Evolutionary conservation across 352 stramenopile genomes (phyloP).

Genomic region (Globisporangium spinosum): DNA sequence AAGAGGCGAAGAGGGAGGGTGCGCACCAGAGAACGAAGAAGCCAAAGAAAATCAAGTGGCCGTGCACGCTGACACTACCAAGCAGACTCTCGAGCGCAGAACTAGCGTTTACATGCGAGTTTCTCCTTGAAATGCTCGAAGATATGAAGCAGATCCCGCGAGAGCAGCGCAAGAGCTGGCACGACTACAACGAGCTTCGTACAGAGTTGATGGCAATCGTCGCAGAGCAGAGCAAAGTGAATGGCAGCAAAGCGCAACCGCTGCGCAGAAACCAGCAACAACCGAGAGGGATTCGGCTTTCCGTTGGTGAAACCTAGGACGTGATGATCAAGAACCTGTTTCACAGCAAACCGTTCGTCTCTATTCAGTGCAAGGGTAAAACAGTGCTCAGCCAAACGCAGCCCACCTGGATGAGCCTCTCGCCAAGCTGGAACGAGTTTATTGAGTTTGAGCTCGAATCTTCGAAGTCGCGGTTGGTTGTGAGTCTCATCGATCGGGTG

Average conservation of each 20-base stretch:
- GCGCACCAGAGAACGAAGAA: constrained; percentile 8
- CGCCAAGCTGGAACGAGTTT: constrained; percentile 58
- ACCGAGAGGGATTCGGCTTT: constrained; percentile 36
- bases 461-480: constrained; percentile 28
- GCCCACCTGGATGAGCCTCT: constrained; percentile 56
- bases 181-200: constrained; percentile 43
- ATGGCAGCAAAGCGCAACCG: background rate
- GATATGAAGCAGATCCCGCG: constrained; percentile 24
- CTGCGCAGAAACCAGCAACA: background rate
- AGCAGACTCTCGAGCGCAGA: constrained; percentile 31
- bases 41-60: constrained; percentile 34
- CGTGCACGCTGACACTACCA: constrained; percentile 22
- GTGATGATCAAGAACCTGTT: constrained; percentile 40
- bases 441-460: constrained; percentile 50
- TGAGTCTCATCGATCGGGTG: constrained; percentile 44
- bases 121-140: constrained; percentile 33
- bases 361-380: constrained; percentile 41
- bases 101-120: constrained; percentile 32
- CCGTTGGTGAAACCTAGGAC: constrained; percentile 39
- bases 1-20: constrained; percentile 7
- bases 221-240: background rate
- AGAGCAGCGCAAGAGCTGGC: constrained; percentile 35
- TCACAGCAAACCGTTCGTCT: constrained; percentile 43
- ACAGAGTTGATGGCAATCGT: constrained; percentile 35
- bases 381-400: constrained; percentile 25